A percentile compares a stretch with the other conserved stretches of the same genome.
phyloP scores from a whole-genome alignment of 2,329 filamentous ascomycete species.

The Cadophora gregata region DNA sequence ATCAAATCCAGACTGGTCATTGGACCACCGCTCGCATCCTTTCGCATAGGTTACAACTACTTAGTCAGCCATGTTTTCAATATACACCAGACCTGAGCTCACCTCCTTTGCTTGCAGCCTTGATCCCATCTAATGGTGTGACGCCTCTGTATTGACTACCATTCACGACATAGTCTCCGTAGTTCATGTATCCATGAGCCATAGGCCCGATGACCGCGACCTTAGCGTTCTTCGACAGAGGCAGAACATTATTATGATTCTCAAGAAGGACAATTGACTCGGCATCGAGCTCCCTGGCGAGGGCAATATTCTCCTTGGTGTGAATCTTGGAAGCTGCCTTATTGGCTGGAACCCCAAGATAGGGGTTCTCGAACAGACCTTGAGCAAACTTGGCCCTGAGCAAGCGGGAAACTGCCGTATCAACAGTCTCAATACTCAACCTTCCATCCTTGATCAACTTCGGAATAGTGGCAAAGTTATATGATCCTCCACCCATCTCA shows the following conservation, averaged over 20 bases:
- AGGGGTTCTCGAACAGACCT: conserved; percentile 75
- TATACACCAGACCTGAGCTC: background rate
- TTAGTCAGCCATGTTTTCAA: background rate
- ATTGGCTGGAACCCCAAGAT: conserved; percentile 60
- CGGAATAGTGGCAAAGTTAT: conserved; percentile 71
- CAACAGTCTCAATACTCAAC: conserved; percentile 63
- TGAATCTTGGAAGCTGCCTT: conserved; percentile 66
- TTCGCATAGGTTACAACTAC: conserved; percentile 65
- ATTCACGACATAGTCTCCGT: conserved; percentile 77
- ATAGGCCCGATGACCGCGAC: conserved; percentile 79
- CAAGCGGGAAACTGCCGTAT: conserved; percentile 69
- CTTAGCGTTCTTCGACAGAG: conserved; percentile 69
- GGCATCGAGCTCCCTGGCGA: conserved; percentile 77
- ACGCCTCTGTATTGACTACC: conserved; percentile 67
- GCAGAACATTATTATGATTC: conserved; percentile 70
- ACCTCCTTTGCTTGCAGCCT: conserved; percentile 61
- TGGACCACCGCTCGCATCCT: conserved; percentile 77
- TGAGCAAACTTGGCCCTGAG: conserved; percentile 72
- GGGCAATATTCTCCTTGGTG: conserved; percentile 68
- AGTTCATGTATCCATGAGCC: conserved; percentile 74
- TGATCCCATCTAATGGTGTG: conserved; percentile 73
- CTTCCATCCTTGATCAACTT: conserved; percentile 66
- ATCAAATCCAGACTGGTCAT: conserved; percentile 68
- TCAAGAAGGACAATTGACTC: conserved; percentile 84
- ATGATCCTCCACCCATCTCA: conserved; percentile 79